Percentiles rank a stretch among this genome's conserved stretches.
phyloP scores from a whole-genome alignment of 345 rosid species.

The Corchorus capsularis region DNA sequence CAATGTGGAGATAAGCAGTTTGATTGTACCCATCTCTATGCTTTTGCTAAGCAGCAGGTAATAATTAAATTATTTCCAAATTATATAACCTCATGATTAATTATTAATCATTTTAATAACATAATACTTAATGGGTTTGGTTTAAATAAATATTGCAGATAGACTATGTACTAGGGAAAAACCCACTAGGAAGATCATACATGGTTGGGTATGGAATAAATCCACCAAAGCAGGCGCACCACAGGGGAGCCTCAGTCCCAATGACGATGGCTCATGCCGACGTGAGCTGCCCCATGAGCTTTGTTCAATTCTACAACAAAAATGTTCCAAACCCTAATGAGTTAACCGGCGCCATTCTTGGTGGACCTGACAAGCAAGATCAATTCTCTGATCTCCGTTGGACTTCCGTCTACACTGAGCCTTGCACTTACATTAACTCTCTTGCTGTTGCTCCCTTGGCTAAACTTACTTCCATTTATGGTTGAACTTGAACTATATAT shows the following conservation, averaged over 20 bases:
- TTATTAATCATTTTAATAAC: too few species aligned
- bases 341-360: conserved; percentile 82
- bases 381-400: conserved; percentile 63
- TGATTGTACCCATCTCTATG: conserved; percentile 47
- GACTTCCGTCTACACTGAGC: conserved; percentile 70
- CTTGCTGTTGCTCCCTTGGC: conserved; percentile 70
- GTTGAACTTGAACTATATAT: too few species aligned
- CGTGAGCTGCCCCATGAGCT: conserved; percentile 65
- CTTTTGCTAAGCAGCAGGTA: conserved; percentile 77
- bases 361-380: conserved; percentile 85
- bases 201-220: conserved; percentile 88
- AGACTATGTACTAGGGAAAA: conserved; percentile 77
- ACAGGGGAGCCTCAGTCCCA: conserved; percentile 81
- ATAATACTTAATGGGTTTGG: not conserved
- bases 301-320: conserved; percentile 49
- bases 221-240: conserved; percentile 84
- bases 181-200: conserved; percentile 78
- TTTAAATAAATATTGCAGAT: conserved; percentile 40
- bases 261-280: conserved; percentile 11
- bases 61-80: conserved; percentile 14
- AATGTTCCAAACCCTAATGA: conserved; percentile 63
- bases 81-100: too few species aligned
- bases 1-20: conserved; percentile 54
- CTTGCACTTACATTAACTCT: conserved; percentile 89
- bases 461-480: conserved; percentile 50